Evolutionary conservation across 345 rosid species (phyloP).

Genomic region (rapeseed (Brassica napus)): DNA sequence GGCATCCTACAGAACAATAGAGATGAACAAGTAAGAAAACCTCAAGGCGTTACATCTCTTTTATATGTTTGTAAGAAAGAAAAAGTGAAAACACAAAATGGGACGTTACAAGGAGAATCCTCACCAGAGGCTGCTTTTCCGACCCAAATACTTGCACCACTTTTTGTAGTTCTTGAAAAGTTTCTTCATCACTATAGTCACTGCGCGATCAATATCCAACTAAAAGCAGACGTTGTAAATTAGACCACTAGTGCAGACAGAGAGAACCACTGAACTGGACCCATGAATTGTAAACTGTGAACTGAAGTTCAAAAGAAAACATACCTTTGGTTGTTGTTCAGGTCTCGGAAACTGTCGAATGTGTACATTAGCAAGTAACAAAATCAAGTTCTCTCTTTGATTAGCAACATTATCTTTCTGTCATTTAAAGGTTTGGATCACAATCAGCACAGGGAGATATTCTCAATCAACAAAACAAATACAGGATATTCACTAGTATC

Average conservation of each 20-base stretch:
- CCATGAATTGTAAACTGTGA: neutral
- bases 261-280: neutral
- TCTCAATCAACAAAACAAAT: neutral
- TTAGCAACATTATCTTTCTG: slow-evolving; percentile 60
- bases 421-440: slow-evolving; percentile 16
- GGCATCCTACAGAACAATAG: slow-evolving; percentile 63
- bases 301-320: neutral
- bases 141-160: slow-evolving; percentile 72
- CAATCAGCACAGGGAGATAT: slow-evolving; percentile 3
- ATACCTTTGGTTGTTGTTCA: slow-evolving; percentile 56
- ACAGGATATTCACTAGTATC: slow-evolving; percentile 15
- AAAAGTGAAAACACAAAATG: neutral
- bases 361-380: slow-evolving; percentile 64
- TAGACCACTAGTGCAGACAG: neutral
- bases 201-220: slow-evolving; percentile 56
- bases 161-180: slow-evolving; percentile 64
- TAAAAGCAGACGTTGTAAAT: slow-evolving; percentile 8
- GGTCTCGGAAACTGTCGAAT: slow-evolving; percentile 52
- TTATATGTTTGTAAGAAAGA: neutral
- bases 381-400: slow-evolving; percentile 66
- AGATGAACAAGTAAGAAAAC: neutral
- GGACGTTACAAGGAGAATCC: neutral
- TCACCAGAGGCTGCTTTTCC: slow-evolving; percentile 69
- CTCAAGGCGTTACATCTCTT: neutral
- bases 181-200: slow-evolving; percentile 61